Base-by-base conservation (phyloP, 2,329 filamentous ascomycete species). In the Zopfia rhizophila region DNA sequence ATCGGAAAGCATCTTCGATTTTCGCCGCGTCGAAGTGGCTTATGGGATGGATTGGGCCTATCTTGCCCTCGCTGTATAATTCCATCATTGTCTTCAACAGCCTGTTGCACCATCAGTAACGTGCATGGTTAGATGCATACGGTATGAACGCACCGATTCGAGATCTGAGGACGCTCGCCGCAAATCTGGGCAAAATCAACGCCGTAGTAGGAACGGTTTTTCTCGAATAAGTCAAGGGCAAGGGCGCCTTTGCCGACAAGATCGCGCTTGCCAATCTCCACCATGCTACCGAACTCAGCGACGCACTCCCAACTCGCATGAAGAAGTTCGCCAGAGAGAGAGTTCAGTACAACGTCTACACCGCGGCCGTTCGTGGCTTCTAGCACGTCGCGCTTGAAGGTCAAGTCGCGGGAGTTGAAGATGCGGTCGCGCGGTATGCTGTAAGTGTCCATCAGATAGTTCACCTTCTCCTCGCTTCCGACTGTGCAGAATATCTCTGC, bases 251-350 rank as follows among this genome's bases (percentile, higher is more conserved):
- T 43, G 10, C 24, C 56, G 2, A 57, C n/a, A 28, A 60, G 17
- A 17, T 60, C 59, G 11, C 38, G 32, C 40, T 58, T 62, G 5
- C 58, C 58, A 18, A 62, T 40, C 45, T 62, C 58, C 11, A 62
- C 36, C 44, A 59, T 45, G 7, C 16, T 50, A 4, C 59, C 59
- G 25, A 30, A 39, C 18, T 55, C 43, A 1, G 76, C 76, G 1
- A 81, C 62, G 29, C 74, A 77, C 7, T 67, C 51, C 75, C 74
- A 82, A 0, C 71, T 76, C 1, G 69, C 70, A 13, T 55, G 36
- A 2, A 69, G 43, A 5, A 57, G 29, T 7, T 69, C 62, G 13
- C 65, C 66, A 5, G 53, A 37, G 4, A 69, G 46, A 6, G 60
- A 63, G 32, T 69, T 70, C 2, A 70, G 37, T 3, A 72, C 56